Percentiles rank a stretch among this genome's conserved stretches.
Conservation (phyloP, 2,329 filamentous ascomycete species). For the Fusarium globosum region DNA sequence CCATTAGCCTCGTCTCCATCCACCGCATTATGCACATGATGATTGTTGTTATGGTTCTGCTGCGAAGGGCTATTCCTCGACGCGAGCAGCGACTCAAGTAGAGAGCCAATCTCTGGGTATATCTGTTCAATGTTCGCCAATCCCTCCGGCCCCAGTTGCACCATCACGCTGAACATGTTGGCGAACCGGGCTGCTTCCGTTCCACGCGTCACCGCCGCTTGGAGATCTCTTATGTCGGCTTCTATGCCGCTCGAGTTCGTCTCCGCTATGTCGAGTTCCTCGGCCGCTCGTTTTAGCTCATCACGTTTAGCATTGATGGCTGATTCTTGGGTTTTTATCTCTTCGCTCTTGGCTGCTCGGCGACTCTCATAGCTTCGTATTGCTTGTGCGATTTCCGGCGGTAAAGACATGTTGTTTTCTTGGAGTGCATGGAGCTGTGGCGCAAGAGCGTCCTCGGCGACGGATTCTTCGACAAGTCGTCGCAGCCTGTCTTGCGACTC, state of each 20-base stretch:
- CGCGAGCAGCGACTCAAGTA: slow-evolving; percentile 41
- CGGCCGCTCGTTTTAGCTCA: slow-evolving; percentile 31
- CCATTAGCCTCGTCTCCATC: slow-evolving; percentile 34
- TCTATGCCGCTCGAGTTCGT: slow-evolving; percentile 34
- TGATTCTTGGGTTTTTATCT: slow-evolving; percentile 42
- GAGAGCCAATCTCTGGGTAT: slow-evolving; percentile 46
- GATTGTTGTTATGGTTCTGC: slow-evolving; percentile 17
- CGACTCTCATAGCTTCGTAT: slow-evolving; percentile 43
- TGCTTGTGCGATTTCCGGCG: slow-evolving; percentile 44
- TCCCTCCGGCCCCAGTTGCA: slow-evolving; percentile 43
- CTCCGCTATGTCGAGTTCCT: slow-evolving; percentile 36
- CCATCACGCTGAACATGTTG: slow-evolving; percentile 44
- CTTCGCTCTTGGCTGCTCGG: slow-evolving; percentile 41
- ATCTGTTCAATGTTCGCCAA: slow-evolving; percentile 44
- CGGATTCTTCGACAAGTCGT: slow-evolving; percentile 39
- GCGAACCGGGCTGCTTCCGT: slow-evolving; percentile 42
- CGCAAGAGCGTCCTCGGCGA: slow-evolving; percentile 40
- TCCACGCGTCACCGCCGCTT: slow-evolving; percentile 36
- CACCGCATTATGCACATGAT: slow-evolving; percentile 28
- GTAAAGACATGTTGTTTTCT: slow-evolving; percentile 44
- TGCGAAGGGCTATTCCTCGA: slow-evolving; percentile 31
- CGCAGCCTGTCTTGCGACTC: slow-evolving; percentile 32
- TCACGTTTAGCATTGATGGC: slow-evolving; percentile 34
- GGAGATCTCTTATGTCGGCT: slow-evolving; percentile 41
- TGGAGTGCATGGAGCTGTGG: slow-evolving; percentile 44